Conservation (phyloP, 2,329 filamentous ascomycete genomes). For the Aspergillus hortae region DNA sequence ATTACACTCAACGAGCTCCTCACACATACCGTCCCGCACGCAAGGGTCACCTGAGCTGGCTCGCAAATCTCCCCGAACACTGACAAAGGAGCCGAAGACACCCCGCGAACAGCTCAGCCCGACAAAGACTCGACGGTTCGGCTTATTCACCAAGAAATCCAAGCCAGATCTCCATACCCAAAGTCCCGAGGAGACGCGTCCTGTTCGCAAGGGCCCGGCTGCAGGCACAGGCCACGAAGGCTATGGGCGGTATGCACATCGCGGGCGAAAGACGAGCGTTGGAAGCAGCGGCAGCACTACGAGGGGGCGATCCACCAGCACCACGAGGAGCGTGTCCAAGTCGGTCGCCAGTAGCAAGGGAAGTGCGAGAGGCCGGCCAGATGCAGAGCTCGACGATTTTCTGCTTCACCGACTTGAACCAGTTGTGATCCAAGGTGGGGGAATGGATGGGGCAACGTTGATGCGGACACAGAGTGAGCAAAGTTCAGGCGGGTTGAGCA, state of each 20-base stretch:
- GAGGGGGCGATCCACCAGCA: conserved; percentile 41
- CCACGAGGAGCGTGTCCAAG: conserved; percentile 31
- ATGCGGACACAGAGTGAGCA: conserved; percentile 39
- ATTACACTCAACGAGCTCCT: conserved; percentile 30
- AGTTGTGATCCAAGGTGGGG: conserved; percentile 48
- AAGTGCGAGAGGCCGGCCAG: conserved; percentile 39
- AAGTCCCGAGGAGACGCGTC: conserved; percentile 48
- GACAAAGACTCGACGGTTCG: conserved; percentile 61
- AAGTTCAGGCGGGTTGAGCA: conserved; percentile 34
- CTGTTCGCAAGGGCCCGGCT: conserved; percentile 69
- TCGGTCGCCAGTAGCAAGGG: conserved; percentile 38
- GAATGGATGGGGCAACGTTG: conserved; percentile 30
- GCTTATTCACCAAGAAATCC: conserved; percentile 70
- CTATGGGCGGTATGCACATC: conserved; percentile 47
- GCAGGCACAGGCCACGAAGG: conserved; percentile 91
- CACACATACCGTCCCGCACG: conserved; percentile 31
- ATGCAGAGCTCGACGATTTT: conserved; percentile 48
- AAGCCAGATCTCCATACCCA: conserved; percentile 58
- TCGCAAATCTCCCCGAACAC: conserved; percentile 35
- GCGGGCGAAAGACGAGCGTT: conserved; percentile 43
- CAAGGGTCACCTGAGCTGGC: conserved; percentile 28
- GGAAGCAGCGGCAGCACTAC: conserved; percentile 35
- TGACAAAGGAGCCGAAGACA: conserved; percentile 22
- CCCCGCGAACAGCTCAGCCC: conserved; percentile 26
- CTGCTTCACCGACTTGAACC: conserved; percentile 46